Base-by-base conservation (phyloP, 495 filamentous ascomycete genomes). In the Hypoxylon rickii region DNA sequence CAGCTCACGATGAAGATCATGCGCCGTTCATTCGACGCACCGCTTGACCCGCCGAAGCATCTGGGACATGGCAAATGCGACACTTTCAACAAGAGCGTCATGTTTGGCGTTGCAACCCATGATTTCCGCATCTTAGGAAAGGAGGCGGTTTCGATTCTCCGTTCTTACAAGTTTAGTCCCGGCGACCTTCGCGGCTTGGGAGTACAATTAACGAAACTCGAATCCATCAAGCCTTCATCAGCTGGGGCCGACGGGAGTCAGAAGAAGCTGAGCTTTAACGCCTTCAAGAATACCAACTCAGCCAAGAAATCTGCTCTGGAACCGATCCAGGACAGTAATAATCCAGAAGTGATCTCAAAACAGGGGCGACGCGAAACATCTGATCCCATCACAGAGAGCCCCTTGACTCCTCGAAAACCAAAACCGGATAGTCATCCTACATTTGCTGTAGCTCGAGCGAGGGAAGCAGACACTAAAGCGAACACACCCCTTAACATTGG, bases 21-120 rank as follows among this genome's bases (percentile, higher is more conserved):
- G 89, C 79, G 86, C 58, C 85, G 91, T 44, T 83, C 95, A 15
- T 71, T 82, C 24, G 89, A 97, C 72, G 93, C 93, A 4, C 93
- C 94, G 2, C 73, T 96, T 24, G 91, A 96, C 69, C 91, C 95
- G 2, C 87, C 89, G 5, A 98, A 98, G 64, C 90, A 96, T 74
- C 79, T 98, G 2, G 94, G 94, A 0, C 92, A 96, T 71, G 94
- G 94, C 0, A 92, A 94, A 75, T 97, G 93, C 64, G 95, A 97
- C 66, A 87, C 83, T 0, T 92, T 88, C 73, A 96, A 89, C 71
- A 96, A 92, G 67, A 96, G 92, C 51, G 70, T 87, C 3, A 71
- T 81, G 3, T 85, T 98, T 39, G 90, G 92, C 1, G 84, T 94
- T 13, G 82, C 92, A 15, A 96, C 94, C 0, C 88, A 92, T 66